Evolutionary conservation across 2,329 filamentous ascomycete genomes (phyloP).

Genomic region (Bipolaris sorokiniana): DNA sequence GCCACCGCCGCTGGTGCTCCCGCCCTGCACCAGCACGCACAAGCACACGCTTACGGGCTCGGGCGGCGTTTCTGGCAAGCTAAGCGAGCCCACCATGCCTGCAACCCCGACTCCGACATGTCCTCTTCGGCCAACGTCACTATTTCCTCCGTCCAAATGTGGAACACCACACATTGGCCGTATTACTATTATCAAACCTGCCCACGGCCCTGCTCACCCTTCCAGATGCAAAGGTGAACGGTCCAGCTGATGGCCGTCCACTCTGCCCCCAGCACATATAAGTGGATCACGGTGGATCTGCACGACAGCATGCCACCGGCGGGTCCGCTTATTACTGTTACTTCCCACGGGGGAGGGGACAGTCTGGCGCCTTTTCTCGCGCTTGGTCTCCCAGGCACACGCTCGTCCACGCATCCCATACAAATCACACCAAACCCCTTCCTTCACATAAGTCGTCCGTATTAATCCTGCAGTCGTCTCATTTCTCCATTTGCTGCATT

Average conservation of each 20-base stretch:
- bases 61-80: constrained; percentile 5
- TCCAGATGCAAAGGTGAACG: neutral
- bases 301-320: neutral
- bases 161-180: constrained; percentile 11
- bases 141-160: constrained; percentile 10
- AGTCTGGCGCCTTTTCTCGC: neutral
- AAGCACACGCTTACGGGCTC: no score
- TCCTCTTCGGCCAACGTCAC: constrained; percentile 23
- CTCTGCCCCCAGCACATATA: neutral
- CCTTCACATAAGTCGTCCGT: no score
- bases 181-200: neutral
- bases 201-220: neutral
- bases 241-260: neutral
- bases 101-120: constrained; percentile 17
- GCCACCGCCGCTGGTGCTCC: constrained; percentile 12
- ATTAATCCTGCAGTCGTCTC: neutral
- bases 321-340: constrained; percentile 1
- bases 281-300: neutral
- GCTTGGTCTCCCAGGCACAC: constrained; percentile 11
- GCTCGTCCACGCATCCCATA: no score
- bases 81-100: constrained; percentile 19
- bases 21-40: constrained; percentile 10
- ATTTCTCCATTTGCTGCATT: constrained; percentile 3
- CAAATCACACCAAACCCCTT: neutral
- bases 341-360: neutral